A percentile compares a stretch with the other conserved stretches of the same genome.
phyloP scores from a whole-genome alignment of 1,139 yeast genomes.

The Pichia sp. region DNA sequence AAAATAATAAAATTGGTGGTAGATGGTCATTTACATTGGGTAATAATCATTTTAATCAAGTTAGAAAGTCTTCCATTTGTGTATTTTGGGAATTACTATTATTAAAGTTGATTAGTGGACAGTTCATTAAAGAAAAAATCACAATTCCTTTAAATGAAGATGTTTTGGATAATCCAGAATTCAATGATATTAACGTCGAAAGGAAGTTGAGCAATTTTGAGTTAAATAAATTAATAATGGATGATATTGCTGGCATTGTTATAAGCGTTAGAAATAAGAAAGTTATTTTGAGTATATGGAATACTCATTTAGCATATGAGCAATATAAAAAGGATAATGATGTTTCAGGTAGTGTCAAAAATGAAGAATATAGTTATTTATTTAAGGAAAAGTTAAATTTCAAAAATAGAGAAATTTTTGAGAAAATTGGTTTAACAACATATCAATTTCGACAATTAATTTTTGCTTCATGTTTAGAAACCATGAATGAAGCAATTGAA shows the following conservation, averaged over 20 bases:
- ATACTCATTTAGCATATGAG: conserved; percentile 40
- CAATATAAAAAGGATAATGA: conserved; percentile 14
- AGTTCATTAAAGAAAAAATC: conserved; percentile 1
- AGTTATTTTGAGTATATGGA: conserved; percentile 50
- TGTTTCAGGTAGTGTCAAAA: background rate
- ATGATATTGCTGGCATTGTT: conserved; percentile 48
- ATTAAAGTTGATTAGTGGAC: conserved; percentile 10
- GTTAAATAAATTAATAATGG: conserved; percentile 16
- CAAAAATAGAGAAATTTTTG: conserved; percentile 8
- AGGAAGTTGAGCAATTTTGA: conserved; percentile 4
- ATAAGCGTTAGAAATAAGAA: conserved; percentile 47
- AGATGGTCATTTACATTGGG: conserved; percentile 43
- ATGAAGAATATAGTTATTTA: conserved; percentile 5
- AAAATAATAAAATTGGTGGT: conserved; percentile 56
- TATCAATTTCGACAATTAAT: conserved; percentile 45
- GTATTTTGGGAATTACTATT: conserved; percentile 12
- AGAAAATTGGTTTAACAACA: conserved; percentile 30
- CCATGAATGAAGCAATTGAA: conserved; percentile 7
- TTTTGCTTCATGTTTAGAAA: conserved; percentile 31
- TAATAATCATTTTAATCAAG: conserved; percentile 1
- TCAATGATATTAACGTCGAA: conserved; percentile 4
- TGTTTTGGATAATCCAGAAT: conserved; percentile 8
- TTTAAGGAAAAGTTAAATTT: conserved; percentile 8
- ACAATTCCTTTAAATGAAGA: conserved; percentile 5
- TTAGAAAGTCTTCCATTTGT: conserved; percentile 1